A percentile compares a stretch with the other conserved stretches of the same genome.
These are phyloP conservation scores for Lasiodiplodia sp. DNA, from an alignment of 2,329 filamentous ascomycete species.

Conservation along the genomic window DNA sequence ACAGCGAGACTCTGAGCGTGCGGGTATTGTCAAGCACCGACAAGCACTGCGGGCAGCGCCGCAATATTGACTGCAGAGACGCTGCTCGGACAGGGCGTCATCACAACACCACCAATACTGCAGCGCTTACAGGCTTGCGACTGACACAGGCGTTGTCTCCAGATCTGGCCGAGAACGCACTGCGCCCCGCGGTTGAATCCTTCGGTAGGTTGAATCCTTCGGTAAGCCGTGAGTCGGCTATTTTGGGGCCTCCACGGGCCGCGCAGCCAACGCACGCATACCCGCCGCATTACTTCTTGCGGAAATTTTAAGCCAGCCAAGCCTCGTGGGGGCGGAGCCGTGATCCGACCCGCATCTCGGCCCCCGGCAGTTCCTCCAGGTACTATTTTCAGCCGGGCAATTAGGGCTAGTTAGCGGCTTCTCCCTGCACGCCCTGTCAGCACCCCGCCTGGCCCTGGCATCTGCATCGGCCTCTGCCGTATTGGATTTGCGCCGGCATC, in stretches of 20 bases:
- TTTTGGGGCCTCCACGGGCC: background rate
- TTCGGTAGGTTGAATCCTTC: constrained; percentile 9
- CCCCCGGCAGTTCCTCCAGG: constrained; percentile 12
- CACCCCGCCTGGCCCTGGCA: background rate
- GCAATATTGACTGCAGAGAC: constrained; percentile 14
- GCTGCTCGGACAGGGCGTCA: background rate
- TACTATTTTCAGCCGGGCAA: constrained; percentile 1
- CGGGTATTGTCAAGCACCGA: constrained; percentile 13
- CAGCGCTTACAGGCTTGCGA: constrained; percentile 3
- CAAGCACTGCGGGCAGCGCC: constrained; percentile 7
- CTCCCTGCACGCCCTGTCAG: background rate
- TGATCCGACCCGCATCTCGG: background rate
- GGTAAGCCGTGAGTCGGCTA: constrained; percentile 1
- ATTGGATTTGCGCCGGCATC: background rate
- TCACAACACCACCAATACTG: background rate
- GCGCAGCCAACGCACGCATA: background rate
- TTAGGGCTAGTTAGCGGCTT: too few relatives aligned
- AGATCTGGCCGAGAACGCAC: constrained; percentile 11
- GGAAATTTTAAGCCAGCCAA: constrained; percentile 1
- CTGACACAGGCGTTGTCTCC: background rate
- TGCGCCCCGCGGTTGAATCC: constrained; percentile 13
- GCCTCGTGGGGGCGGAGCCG: background rate
- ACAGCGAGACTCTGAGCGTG: background rate
- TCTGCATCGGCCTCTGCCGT: background rate
- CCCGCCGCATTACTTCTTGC: background rate